Base-by-base conservation (phyloP, 129 eudicot species). In the Saposhnikovia divaricata region DNA sequence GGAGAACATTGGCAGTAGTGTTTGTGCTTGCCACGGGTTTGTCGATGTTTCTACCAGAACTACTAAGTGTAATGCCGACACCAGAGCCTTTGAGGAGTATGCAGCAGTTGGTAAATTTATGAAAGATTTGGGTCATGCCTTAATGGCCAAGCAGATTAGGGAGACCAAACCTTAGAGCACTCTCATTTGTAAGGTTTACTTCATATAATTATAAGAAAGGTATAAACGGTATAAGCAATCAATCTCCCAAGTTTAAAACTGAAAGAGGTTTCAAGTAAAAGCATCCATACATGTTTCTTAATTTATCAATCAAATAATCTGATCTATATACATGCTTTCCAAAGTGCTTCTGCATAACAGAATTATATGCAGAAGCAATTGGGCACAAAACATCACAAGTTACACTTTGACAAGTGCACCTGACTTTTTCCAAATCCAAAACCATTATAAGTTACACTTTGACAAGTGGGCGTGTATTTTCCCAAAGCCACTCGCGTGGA, bases 401-500 rank as follows among this genome's bases (percentile, higher is more conserved):
- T 34, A 34, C 37, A 34, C 37, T 34, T 34, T 34, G 37, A 34
- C 61, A 5, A 5, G 23, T 50, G 57, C 23, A 23, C 23, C 0
- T 50, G 57, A 15, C 21, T 15, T 50, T 31, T 48, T 48, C 53
- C 53, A 11, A 48, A 48, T 5, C 53, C 16, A 72, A 23, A 28
- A 11, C 51, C 34, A 43, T 70, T 27, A 25, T 27, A 78, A 45
- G 27, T 66, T 78, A 89, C 57, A 83, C 81, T 80, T 86, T 92
- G 16, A 70, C 86, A 77, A 95, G 78, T 4, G 97, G 91, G 55
- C 92, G 90, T 23, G 98, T 95, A 85, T 91, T 95, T 34, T 89
- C 86, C 97, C 93, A 81, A 42, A 95, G 97, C 98, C 98, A 95
- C 44, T 92, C 85, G 19, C 88, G 89, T 27, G 98, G 92, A 65